phyloP scores from a whole-genome alignment of 2,329 filamentous ascomycete species.

The Xylariales sp. region DNA sequence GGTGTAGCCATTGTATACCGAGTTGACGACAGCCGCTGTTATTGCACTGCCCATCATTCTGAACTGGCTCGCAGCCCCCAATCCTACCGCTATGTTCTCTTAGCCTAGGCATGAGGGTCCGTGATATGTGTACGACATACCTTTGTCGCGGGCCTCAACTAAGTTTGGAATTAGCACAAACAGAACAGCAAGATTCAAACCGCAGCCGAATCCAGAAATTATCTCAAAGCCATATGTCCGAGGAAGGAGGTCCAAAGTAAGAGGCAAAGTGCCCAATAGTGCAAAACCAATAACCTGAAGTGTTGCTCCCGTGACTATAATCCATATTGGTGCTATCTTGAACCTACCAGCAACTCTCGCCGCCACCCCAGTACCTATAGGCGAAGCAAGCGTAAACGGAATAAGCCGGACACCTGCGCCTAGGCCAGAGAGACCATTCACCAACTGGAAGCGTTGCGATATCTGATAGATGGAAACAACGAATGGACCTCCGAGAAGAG shows the following conservation, averaged over 20 bases:
- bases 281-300: slow-evolving; percentile 40
- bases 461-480: slow-evolving; percentile 31
- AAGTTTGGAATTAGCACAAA: slow-evolving; percentile 35
- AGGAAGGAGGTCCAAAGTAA: slow-evolving; percentile 15
- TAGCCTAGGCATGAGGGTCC: background rate
- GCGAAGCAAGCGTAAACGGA: slow-evolving; percentile 28
- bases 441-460: slow-evolving; percentile 38
- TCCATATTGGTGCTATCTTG: slow-evolving; percentile 35
- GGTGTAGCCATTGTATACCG: slow-evolving; percentile 23
- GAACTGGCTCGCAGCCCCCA: slow-evolving; percentile 36
- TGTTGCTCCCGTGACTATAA: slow-evolving; percentile 27
- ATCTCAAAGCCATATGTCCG: slow-evolving; percentile 36
- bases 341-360: slow-evolving; percentile 23
- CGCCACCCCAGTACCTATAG: slow-evolving; percentile 21
- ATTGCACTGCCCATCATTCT: slow-evolving; percentile 29
- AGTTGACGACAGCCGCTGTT: background rate
- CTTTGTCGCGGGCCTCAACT: slow-evolving; percentile 27
- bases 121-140: slow-evolving; percentile 23
- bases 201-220: slow-evolving; percentile 36
- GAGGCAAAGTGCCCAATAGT: slow-evolving; percentile 24
- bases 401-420: slow-evolving; percentile 37
- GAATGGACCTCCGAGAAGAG: slow-evolving; percentile 25
- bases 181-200: slow-evolving; percentile 32
- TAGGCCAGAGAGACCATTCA: slow-evolving; percentile 31
- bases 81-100: slow-evolving; percentile 31